Base-by-base conservation (phyloP, 352 stramenopile species). In the Phytophthora sp. region DNA sequence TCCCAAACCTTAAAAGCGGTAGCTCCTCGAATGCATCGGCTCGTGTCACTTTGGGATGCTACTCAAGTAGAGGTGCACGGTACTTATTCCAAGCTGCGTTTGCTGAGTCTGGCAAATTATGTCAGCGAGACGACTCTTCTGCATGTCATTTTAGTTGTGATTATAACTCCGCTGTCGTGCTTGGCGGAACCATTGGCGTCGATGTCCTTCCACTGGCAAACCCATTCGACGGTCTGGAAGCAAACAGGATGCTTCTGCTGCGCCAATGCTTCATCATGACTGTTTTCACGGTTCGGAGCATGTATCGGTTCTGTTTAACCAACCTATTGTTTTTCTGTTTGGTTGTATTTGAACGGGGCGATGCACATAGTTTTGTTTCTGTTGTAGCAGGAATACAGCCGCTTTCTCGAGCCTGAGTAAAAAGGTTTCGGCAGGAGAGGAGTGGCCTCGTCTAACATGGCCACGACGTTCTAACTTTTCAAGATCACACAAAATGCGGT, bases 181-280 rank as follows among this genome's bases (percentile, higher is more conserved):
- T 27, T 75, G 7, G n/a, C n/a, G n/a, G n/a, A n/a, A 5, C 62
- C 13, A 23, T 57, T 1, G 58, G 54, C 0, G 20, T 69, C 13
- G 66, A 75, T 20, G 12, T 50, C 1, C 4, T 68, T 3, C 37
- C 34, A 2, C 51, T 75, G 0, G 32, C 27, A 17, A 5, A 64
- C 4, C 66, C 66, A 18, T 61, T 31, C 8, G 24, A 53, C 28
- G 66, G 61, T 0, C 2, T 64, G 1, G 5, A 54, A 4, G 38
- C 9, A 4, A 75, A 72, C 31, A 56, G 43, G 3, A 32, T 41
- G 21, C 60, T 72, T 20, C 37, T 51, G 18, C 9, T 68, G 1
- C 66, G 66, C 2, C 41, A 69, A 32, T 72, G 42, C 35, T 62
- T 61, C 32, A 45, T 72, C 3, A 57, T 69, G 26, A 64, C 31